Evolutionary conservation across 1,139 yeast genomes (phyloP).

Genomic region (Geotrichum klebahnii): DNA sequence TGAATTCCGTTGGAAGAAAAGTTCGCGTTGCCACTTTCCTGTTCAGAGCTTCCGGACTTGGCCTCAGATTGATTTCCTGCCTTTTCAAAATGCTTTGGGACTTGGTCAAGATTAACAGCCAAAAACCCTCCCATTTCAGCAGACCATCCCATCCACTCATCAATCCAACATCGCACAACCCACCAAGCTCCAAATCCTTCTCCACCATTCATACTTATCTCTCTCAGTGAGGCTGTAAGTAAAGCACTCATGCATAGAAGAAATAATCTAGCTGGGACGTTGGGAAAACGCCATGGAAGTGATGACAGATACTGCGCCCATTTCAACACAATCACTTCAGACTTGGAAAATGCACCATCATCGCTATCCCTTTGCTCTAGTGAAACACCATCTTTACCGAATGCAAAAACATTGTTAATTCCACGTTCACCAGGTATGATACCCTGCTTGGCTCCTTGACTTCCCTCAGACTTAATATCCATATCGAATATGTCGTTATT

Average conservation of each 20-base stretch:
- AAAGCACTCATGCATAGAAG: slow-evolving; percentile 53
- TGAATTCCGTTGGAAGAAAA: slow-evolving; percentile 3
- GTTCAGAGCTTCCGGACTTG: too few species aligned
- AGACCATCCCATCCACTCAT: slow-evolving; percentile 65
- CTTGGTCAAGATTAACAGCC: too few species aligned
- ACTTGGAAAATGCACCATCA: slow-evolving; percentile 22
- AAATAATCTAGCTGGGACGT: slow-evolving; percentile 54
- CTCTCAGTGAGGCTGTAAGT: slow-evolving; percentile 59
- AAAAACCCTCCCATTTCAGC: slow-evolving; percentile 69
- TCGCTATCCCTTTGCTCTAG: slow-evolving; percentile 8
- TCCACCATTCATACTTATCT: slow-evolving; percentile 57
- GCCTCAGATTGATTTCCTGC: too few species aligned
- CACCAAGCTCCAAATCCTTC: slow-evolving; percentile 74
- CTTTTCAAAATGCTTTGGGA: too few species aligned
- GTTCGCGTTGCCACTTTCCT: slow-evolving; percentile 21
- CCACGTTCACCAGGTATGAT: too few species aligned
- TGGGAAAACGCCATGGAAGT: slow-evolving; percentile 48
- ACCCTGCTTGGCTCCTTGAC: too few species aligned
- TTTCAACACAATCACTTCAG: slow-evolving; percentile 33
- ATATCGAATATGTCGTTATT: too few species aligned
- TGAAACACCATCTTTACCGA: too few species aligned
- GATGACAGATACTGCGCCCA: slow-evolving; percentile 45
- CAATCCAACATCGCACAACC: slow-evolving; percentile 72
- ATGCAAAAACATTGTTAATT: too few species aligned
- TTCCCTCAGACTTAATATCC: too few species aligned